phyloP scores from a whole-genome alignment of 176 grass and related monocot genomes.

The Canna indica region DNA sequence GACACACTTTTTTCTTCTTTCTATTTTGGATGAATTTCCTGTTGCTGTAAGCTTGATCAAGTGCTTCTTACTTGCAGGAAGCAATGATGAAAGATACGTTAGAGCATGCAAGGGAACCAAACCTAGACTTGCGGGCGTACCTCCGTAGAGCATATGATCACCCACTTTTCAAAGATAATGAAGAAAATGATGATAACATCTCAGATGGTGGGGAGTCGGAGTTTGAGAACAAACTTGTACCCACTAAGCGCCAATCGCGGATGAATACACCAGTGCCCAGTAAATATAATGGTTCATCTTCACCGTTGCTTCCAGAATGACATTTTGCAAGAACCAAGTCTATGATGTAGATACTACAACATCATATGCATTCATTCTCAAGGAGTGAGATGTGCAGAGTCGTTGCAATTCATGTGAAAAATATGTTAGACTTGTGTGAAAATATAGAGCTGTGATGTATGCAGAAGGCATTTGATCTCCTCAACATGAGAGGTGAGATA shows the following conservation, averaged over 20 bases:
- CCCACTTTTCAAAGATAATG: slow-evolving; percentile 4
- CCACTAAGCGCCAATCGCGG: slow-evolving; percentile 10
- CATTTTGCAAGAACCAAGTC: too few species aligned
- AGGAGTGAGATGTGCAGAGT: too few species aligned
- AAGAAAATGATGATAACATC: neutral
- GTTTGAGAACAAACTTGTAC: neutral
- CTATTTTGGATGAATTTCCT: too few species aligned
- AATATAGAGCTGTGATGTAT: too few species aligned
- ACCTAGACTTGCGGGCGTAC: neutral
- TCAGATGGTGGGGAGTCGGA: neutral
- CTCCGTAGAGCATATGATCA: neutral
- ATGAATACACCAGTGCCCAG: slow-evolving; percentile 3
- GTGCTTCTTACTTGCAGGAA: neutral
- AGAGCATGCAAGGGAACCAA: slow-evolving; percentile 2
- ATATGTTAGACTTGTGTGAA: too few species aligned
- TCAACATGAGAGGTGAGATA: too few species aligned
- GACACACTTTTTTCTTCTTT: too few species aligned
- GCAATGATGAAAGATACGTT: slow-evolving; percentile 21
- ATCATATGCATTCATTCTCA: too few species aligned
- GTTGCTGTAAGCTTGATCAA: neutral
- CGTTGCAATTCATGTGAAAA: too few species aligned
- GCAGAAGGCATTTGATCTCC: too few species aligned
- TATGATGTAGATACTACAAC: too few species aligned
- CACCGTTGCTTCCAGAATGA: slow-evolving; percentile 4
- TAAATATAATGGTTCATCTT: slow-evolving; percentile 12